These are phyloP conservation scores for Backusella sp. DNA, from an alignment of 192 early-diverging fungal species.

Conservation along the genomic window DNA sequence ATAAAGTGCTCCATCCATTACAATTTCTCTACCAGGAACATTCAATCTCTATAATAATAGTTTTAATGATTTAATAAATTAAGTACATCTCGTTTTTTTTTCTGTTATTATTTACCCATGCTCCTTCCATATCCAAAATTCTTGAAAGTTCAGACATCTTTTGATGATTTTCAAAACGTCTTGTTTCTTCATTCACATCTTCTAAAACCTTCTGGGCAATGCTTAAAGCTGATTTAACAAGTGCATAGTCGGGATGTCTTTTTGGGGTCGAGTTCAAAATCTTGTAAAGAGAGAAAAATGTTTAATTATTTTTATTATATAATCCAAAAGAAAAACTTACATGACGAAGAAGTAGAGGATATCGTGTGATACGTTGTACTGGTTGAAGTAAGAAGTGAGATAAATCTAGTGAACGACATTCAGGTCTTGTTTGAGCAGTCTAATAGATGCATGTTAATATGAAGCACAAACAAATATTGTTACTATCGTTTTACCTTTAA, in stretches of 20 bases:
- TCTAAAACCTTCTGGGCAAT: slow-evolving; percentile 68
- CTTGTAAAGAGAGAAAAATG: slow-evolving; percentile 19
- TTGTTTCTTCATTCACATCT: slow-evolving; percentile 85
- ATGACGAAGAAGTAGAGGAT: slow-evolving; percentile 83
- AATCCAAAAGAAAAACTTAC: slow-evolving; percentile 26
- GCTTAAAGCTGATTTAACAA: slow-evolving; percentile 61
- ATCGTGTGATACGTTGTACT: slow-evolving; percentile 92
- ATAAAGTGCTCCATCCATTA: slow-evolving; percentile 67
- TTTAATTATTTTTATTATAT: neutral
- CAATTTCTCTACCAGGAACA: slow-evolving; percentile 56
- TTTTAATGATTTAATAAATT: neutral
- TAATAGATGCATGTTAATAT: slow-evolving; percentile 21
- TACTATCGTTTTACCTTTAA: slow-evolving; percentile 49
- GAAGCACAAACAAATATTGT: neutral
- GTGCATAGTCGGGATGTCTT: slow-evolving; percentile 75
- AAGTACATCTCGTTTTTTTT: neutral
- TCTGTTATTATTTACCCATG: slow-evolving; percentile 36
- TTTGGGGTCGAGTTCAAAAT: slow-evolving; percentile 76
- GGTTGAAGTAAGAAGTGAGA: slow-evolving; percentile 84
- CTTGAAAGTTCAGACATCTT: slow-evolving; percentile 56
- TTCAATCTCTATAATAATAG: slow-evolving; percentile 47
- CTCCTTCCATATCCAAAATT: slow-evolving; percentile 57
- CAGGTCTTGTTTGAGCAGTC: slow-evolving; percentile 54
- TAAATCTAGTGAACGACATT: slow-evolving; percentile 72
- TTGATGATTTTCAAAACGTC: slow-evolving; percentile 53